Base-by-base conservation (phyloP, 441 rosid genomes). In the Gossypium aridum region DNA sequence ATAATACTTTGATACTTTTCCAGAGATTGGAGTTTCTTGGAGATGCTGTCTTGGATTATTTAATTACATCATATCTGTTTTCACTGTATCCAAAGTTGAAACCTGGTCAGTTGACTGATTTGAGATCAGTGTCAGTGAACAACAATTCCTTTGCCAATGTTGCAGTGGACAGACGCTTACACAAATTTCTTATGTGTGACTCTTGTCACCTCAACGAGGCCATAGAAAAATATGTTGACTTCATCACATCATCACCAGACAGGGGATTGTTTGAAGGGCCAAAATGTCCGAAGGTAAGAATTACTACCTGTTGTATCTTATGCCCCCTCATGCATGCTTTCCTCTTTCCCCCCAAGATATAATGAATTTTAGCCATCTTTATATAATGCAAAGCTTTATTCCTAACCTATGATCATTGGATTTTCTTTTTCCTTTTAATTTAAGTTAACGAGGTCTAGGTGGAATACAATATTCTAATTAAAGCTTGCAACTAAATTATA, bases 11-110 rank as follows among this genome's bases (percentile, higher is more conserved):
- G 54, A 75, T 74, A 65, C 70, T 80, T 83, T 64, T 39, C 63
- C 91, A 95, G 99, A 88, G 99, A 85, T 80, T 96, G 85, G 99
- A 96, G 90, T 96, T 96, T 85, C 95, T 96, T 71, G 99, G 99
- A 84, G 99, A 96, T 80, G 98, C 99, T 75, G 89, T 92, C 77
- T 84, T 93, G 90, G 99, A 96, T 84, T 96, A 91, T 84, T 85
- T 93, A 80, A 93, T 96, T 79, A 91, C 94, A 17, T 96, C 98
- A 66, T 92, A 88, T 83, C 87, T 91, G 12, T 95, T 85, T 84
- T 85, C 99, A 4, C 89, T 71, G 70, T 93, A 87, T 82, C 98
- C 99, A 28, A 85, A 89, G 78, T 77, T 96, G 87, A 96, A 87
- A 80, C 99, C 99, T 71, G 99, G 98, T 71, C 97, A 88, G 78